Conservation (phyloP, 768 basidiomycete genomes). For the Mycena rebaudengoi region DNA sequence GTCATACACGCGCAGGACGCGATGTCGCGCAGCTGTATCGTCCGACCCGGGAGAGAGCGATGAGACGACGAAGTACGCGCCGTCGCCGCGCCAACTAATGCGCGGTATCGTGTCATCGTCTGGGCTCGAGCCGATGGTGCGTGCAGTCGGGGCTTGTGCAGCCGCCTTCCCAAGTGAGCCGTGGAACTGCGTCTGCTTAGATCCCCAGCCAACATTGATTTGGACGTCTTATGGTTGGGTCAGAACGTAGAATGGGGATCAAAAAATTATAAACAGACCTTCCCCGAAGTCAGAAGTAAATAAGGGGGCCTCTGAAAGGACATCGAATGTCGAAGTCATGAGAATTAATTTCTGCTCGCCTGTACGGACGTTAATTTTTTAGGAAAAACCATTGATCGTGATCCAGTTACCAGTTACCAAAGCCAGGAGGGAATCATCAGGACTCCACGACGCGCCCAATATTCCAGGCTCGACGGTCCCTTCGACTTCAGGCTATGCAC, state of each 20-base stretch:
- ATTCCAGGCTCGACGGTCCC: conserved; percentile 90
- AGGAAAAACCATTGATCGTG: conserved; percentile 15
- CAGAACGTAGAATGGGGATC: conserved; percentile 2
- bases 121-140: conserved; percentile 60
- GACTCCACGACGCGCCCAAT: conserved; percentile 85
- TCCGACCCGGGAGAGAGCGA: conserved; percentile 60
- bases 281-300: conserved; percentile 85
- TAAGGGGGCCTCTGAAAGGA: conserved; percentile 81
- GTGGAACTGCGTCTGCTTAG: conserved; percentile 96
- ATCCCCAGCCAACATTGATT: conserved; percentile 98
- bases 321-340: conserved; percentile 91
- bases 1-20: conserved; percentile 78
- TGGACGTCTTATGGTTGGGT: conserved; percentile 70
- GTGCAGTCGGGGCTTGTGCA: conserved; percentile 60
- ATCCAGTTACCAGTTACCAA: conserved; percentile 69
- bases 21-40: conserved; percentile 51
- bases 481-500: conserved; percentile 74
- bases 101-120: conserved; percentile 77
- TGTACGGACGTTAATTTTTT: conserved; percentile 36
- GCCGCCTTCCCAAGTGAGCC: conserved; percentile 92
- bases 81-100: conserved; percentile 95
- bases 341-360: conserved; percentile 83
- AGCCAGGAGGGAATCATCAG: conserved; percentile 88
- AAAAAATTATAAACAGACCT: conserved; percentile 50
- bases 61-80: conserved; percentile 86